A percentile compares a stretch with the other conserved stretches of the same genome.
Evolutionary conservation across 2,329 filamentous ascomycete species (phyloP).

Genomic region (Clonostachys rhizophaga): DNA sequence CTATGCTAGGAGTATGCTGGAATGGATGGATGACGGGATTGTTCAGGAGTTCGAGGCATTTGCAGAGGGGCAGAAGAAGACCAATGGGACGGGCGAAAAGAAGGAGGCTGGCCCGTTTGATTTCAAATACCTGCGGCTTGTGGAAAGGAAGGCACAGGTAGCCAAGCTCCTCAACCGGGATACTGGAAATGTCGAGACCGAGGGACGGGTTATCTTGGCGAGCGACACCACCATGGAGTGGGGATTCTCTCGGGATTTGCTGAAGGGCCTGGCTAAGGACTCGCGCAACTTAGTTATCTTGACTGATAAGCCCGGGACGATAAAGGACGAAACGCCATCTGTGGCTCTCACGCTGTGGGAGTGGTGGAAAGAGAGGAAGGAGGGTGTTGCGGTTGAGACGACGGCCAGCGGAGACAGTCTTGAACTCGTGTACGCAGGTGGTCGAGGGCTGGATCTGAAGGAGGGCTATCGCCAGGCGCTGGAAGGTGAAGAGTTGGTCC

Average conservation of each 20-base stretch:
- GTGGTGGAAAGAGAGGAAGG: conserved; percentile 67
- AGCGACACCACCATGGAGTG: conserved; percentile 89
- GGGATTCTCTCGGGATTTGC: conserved; percentile 84
- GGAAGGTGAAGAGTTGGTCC: conserved; percentile 68
- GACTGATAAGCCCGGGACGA: conserved; percentile 64
- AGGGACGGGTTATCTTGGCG: conserved; percentile 76
- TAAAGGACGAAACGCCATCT: conserved; percentile 37
- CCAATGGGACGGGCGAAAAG: conserved; percentile 40
- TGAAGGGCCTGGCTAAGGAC: conserved; percentile 71
- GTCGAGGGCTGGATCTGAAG: conserved; percentile 54
- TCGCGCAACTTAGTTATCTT: conserved; percentile 80
- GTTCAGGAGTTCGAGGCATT: conserved; percentile 84
- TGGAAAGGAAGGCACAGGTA: conserved; percentile 79
- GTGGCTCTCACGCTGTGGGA: conserved; percentile 76
- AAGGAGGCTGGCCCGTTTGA: conserved; percentile 69
- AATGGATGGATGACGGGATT: conserved; percentile 98
- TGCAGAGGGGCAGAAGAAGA: conserved; percentile 44
- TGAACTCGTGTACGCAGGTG: conserved; percentile 63
- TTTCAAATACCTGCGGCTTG: conserved; percentile 76
- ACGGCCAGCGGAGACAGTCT: conserved; percentile 49
- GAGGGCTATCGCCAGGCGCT: conserved; percentile 61
- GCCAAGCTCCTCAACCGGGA: conserved; percentile 57
- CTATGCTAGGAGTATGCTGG: conserved; percentile 90
- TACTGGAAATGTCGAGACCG: conserved; percentile 31
- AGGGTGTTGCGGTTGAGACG: conserved; percentile 58